phyloP scores from a whole-genome alignment of 139 green algal genomes.

The Chlamydomonas urium region DNA sequence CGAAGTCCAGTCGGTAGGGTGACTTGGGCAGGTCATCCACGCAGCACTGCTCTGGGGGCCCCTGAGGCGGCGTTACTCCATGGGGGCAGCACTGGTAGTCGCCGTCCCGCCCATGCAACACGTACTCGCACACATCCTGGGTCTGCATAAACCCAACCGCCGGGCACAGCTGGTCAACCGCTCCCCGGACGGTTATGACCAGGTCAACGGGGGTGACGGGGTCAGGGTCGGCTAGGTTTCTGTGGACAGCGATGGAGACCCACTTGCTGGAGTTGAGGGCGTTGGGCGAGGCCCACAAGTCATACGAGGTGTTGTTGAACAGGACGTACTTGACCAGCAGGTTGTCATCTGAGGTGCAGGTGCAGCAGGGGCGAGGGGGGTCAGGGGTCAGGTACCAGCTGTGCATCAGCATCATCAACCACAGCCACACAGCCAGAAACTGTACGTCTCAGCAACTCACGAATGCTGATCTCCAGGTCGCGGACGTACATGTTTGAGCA shows the following conservation, averaged over 20 bases:
- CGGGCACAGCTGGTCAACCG: slow-evolving; percentile 15
- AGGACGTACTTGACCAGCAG: slow-evolving; percentile 34
- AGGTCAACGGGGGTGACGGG: slow-evolving; percentile 13
- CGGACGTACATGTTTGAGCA: slow-evolving; percentile 36
- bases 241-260: slow-evolving; percentile 23
- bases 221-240: slow-evolving; percentile 14
- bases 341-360: slow-evolving; percentile 24
- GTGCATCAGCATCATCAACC: too few relatives aligned
- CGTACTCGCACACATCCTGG: slow-evolving; percentile 37
- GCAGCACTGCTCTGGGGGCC: slow-evolving; percentile 29
- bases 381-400: too few relatives aligned
- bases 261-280: slow-evolving; percentile 17
- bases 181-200: slow-evolving; percentile 30
- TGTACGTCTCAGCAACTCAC: slow-evolving; percentile 20
- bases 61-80: slow-evolving; percentile 16
- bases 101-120: slow-evolving; percentile 29
- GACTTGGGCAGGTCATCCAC: slow-evolving; percentile 30
- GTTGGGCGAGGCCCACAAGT: slow-evolving; percentile 7
- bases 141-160: slow-evolving; percentile 14
- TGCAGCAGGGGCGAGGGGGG: too few relatives aligned
- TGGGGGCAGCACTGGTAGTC: slow-evolving; percentile 40
- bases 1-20: slow-evolving; percentile 32
- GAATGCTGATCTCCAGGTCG: slow-evolving; percentile 30
- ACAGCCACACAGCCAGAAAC: too few relatives aligned
- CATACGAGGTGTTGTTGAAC: slow-evolving; percentile 26